These are phyloP conservation scores for Pythium chondricola DNA, from an alignment of 352 stramenopile genomes.

Conservation along the genomic window DNA sequence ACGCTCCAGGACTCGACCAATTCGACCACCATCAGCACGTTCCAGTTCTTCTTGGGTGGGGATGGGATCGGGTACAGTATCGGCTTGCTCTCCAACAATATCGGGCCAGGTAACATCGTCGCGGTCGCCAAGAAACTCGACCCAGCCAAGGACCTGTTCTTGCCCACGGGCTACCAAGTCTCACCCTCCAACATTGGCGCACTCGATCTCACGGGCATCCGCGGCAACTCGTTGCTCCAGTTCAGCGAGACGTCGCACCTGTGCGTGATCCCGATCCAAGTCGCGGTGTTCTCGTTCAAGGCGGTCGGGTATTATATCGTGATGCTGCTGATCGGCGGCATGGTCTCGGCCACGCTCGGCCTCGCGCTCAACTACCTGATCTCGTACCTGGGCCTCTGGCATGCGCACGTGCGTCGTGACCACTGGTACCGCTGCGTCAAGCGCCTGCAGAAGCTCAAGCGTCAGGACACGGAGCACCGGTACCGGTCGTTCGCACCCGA, in stretches of 20 bases:
- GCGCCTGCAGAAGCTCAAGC: constrained; percentile 71
- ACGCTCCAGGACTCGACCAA: constrained; percentile 33
- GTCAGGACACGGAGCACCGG: constrained; percentile 56
- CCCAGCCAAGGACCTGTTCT: constrained; percentile 40
- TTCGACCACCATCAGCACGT: constrained; percentile 21
- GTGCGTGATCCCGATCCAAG: constrained; percentile 54
- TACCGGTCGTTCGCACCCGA: constrained; percentile 79
- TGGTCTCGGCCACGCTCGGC: constrained; percentile 58
- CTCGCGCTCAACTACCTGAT: constrained; percentile 75
- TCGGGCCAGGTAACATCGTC: constrained; percentile 41
- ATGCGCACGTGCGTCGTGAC: constrained; percentile 76
- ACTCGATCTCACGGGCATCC: constrained; percentile 41
- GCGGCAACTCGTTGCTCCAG: constrained; percentile 33
- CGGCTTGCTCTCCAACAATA: constrained; percentile 57
- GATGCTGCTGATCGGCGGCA: constrained; percentile 64
- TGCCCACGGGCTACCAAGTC: constrained; percentile 22
- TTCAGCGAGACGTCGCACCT: constrained; percentile 47
- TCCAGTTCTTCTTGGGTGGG: constrained; percentile 66
- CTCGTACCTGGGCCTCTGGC: constrained; percentile 74
- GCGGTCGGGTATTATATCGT: constrained; percentile 61
- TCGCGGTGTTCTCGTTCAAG: constrained; percentile 45
- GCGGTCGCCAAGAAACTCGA: constrained; percentile 67
- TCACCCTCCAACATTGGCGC: constrained; percentile 33
- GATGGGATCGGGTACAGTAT: constrained; percentile 52
- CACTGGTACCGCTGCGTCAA: constrained; percentile 78